Evolutionary conservation across 345 rosid species (phyloP), one percentile per base, ranked within the genome.

Genomic region (Moricandia arvensis): DNA sequence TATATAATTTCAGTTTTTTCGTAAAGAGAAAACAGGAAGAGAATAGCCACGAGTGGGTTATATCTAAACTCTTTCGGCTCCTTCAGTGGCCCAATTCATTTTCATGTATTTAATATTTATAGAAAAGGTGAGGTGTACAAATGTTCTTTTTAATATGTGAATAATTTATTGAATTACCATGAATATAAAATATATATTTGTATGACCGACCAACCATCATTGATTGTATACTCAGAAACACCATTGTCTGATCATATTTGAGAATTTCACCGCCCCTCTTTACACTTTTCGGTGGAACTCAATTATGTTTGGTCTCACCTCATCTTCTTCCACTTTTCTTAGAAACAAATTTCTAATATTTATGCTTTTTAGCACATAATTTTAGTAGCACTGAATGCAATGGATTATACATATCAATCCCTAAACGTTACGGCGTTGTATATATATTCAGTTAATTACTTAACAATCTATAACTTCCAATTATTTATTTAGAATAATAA

Each of bases 11-110:
- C n/a, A 3, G 17, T 27, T 7, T 4, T 37, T 17, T 1, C 1
- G 12, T 5, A 45, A 17, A 31, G 57, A n/a, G 34, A 58, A 63
- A 63, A 71, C 67, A 77, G 63, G 45, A 63, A 57, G 58, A 76
- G 41, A 47, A 8, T 65, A 63, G 59, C 58, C 77, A 59, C 69
- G 77, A 78, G 69, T 78, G 77, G 68, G 72, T 71, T 77, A 37
- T 72, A 60, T 68, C 55, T 54, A 67, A 73, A 78, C 6, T 79
- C 78, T 79, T 79, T 79, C 81, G 78, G 78, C 81, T 73, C 68
- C 74, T 68, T 62, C 61, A 68, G 66, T 79, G 81, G 43, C 30
- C 66, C 71, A 12, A 68, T 29, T 53, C 60, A 54, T 38, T 61
- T 66, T 53, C 24, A 18, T 53, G 66, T 70, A 69, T 70, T 69